phyloP scores from a whole-genome alignment of 2,329 filamentous ascomycete species.

The Fusarium austroafricanum region DNA sequence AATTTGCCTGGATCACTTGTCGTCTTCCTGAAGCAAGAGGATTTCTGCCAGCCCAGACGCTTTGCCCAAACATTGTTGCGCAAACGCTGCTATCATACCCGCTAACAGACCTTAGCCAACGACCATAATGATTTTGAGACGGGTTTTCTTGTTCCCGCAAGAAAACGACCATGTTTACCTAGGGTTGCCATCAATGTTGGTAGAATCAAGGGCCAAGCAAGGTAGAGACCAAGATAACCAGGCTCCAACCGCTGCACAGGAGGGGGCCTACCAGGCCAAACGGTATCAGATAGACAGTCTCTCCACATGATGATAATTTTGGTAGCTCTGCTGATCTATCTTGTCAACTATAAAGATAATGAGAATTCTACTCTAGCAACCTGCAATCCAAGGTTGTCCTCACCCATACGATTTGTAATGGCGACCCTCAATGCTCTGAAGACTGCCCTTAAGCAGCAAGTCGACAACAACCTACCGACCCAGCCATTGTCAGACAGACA shows the following conservation, averaged over 20 bases:
- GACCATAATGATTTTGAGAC: accelerated
- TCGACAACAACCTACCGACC: conserved; percentile 34
- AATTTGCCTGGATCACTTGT: too few relatives aligned
- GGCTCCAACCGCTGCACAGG: neutral
- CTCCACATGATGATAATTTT: neutral
- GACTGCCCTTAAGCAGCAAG: conserved; percentile 51
- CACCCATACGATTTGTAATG: conserved; percentile 3
- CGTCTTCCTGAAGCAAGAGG: too few relatives aligned
- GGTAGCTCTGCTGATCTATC: too few relatives aligned
- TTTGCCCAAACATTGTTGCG: neutral
- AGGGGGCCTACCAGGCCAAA: neutral
- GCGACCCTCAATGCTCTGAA: conserved; percentile 58
- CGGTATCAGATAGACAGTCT: neutral
- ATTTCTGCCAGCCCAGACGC: too few relatives aligned
- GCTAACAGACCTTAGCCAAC: neutral
- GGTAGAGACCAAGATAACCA: neutral
- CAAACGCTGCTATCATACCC: accelerated
- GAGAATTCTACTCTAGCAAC: neutral
- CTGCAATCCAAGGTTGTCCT: too few relatives aligned
- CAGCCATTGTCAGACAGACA: conserved; percentile 59
- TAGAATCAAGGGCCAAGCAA: too few relatives aligned
- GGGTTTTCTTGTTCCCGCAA: too few relatives aligned
- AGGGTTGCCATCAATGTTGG: too few relatives aligned
- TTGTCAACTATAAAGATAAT: neutral
- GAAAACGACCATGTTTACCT: too few relatives aligned